Base-by-base conservation (phyloP, 192 early-diverging fungal genomes). In the Coemansia sp. region DNA sequence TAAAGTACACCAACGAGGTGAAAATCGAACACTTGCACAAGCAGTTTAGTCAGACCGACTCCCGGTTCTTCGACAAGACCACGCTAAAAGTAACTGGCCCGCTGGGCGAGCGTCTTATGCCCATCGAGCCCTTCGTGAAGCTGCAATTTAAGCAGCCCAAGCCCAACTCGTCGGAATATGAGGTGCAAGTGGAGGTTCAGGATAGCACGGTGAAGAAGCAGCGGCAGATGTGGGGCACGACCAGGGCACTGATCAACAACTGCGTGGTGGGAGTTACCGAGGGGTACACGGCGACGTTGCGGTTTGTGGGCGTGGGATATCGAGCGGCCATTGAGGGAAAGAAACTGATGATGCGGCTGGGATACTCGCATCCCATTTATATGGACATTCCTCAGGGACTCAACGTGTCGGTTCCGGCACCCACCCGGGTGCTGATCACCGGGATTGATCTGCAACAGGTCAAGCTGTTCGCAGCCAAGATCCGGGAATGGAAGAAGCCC, bases 191-290 rank as follows among this genome's bases (percentile, higher is more conserved):
- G 6, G 46, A 34, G 1, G 79, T 97, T 3, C 45, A 63, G 10
- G 81, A 93, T 57, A 66, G 80, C 11, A 52, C 58, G n/a, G 64
- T 83, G 52, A 86, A 87, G 61, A 80, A 85, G 41, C 94, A 99
- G 70, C 63, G 83, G 52, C 75, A 84, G 50, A 95, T 98, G 92
- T 99, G 96, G 96, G 96, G 96, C 41, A 99, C 96, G 3, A 93
- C 94, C 5, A 82, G 93, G 23, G 87, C 90, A n/a, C 71, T 93
- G 37, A 83, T 96, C 30, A 82, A 85, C 41, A 92, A 91, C 67
- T 86, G 88, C 54, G 86, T 99, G 28, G 76, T 73, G 18, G 96
- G 96, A 11, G 96, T 99, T 2, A 83, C 85, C 6, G 94, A 97
- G 54, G 96, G 93, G 4, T 92, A 85, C 69, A 85, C 75, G 5